phyloP scores from a whole-genome alignment of 140 eudicot species.

The Flaveria floridana region DNA sequence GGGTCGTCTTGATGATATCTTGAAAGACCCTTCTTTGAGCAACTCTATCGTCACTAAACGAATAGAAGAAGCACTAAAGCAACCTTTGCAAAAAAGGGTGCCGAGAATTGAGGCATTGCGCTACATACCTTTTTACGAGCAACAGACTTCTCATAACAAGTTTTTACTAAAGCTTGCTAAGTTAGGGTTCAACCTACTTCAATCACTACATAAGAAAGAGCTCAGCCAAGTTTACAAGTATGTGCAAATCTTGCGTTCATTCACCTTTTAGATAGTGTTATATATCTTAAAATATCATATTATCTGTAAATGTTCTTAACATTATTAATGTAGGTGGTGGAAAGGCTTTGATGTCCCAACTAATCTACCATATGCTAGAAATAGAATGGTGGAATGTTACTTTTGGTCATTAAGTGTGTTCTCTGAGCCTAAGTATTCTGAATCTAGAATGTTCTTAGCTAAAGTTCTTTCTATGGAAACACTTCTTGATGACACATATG shows the following conservation, averaged over 20 bases:
- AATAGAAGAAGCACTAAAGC: neutral
- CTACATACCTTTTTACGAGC: neutral
- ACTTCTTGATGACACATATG: slow-evolving; percentile 6
- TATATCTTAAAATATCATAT: too few relatives aligned
- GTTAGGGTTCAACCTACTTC: neutral
- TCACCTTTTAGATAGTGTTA: neutral
- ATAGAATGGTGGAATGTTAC: neutral
- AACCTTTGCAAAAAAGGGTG: neutral
- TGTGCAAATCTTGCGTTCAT: neutral
- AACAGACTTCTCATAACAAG: neutral
- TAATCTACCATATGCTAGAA: neutral
- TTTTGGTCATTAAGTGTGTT: neutral
- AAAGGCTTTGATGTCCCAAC: neutral
- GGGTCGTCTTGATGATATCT: neutral
- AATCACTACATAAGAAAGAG: neutral
- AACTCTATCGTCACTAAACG: neutral
- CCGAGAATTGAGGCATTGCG: neutral
- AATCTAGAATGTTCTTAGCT: slow-evolving; percentile 3
- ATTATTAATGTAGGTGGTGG: neutral
- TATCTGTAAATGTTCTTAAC: too few relatives aligned
- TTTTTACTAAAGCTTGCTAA: neutral
- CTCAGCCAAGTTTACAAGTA: neutral
- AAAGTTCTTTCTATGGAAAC: neutral
- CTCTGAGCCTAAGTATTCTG: neutral
- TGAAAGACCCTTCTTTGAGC: neutral